Evolutionary conservation across 495 filamentous ascomycete genomes (phyloP).

Genomic region (Xylaria acuta): DNA sequence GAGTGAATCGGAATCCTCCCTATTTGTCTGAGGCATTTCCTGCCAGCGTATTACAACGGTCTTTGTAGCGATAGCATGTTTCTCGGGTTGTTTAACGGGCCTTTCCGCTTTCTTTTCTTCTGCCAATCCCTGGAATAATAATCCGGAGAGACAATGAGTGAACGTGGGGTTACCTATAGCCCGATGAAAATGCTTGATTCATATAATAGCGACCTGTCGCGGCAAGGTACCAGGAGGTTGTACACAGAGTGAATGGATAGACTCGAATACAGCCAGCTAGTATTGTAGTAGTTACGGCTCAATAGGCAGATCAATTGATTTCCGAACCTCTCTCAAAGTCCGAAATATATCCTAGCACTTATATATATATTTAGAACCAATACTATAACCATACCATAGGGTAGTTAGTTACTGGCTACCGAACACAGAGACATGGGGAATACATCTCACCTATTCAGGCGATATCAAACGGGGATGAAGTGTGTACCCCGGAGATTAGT

Average conservation of each 20-base stretch:
- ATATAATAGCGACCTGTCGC: neutral
- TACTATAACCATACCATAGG: no score
- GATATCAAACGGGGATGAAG: neutral
- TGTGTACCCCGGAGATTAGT: neutral
- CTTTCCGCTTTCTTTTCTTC: neutral
- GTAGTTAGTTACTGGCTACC: neutral
- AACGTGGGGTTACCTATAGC: neutral
- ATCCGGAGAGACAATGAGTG: neutral
- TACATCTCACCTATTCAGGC: neutral
- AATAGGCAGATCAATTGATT: no score
- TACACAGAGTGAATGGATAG: neutral
- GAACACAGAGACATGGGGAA: neutral
- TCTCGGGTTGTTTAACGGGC: neutral
- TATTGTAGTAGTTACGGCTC: no score
- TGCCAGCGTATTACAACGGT: neutral
- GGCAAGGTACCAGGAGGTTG: neutral
- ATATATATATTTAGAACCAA: no score
- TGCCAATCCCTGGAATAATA: neutral
- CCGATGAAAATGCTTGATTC: neutral
- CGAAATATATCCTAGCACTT: no score
- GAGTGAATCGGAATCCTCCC: no score
- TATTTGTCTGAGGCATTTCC: neutral
- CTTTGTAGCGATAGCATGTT: neutral
- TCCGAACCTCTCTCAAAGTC: no score
- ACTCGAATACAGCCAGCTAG: neutral